Conservation (phyloP, 495 filamentous ascomycete genomes). For the Aspergillus affinis region DNA sequence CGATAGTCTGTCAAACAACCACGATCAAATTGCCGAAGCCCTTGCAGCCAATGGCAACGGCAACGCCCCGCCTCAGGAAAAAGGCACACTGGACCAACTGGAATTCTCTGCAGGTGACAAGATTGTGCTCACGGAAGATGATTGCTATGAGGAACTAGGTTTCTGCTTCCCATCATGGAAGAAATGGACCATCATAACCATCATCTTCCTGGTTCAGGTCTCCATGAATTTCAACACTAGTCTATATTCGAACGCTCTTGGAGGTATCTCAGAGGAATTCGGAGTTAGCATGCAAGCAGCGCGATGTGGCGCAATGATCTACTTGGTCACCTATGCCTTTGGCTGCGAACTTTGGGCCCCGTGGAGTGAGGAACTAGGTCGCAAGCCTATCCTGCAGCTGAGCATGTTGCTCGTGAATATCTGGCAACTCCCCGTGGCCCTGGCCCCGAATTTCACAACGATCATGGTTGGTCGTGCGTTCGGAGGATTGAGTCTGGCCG, state of each 20-base stretch:
- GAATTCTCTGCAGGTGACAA: conserved; percentile 32
- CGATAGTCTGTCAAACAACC: too few species aligned
- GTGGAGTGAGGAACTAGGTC: conserved; percentile 63
- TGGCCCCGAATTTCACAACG: conserved; percentile 53
- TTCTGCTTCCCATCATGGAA: conserved; percentile 51
- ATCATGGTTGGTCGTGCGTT: conserved; percentile 58
- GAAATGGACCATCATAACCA: conserved; percentile 61
- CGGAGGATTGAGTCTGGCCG: conserved; percentile 59
- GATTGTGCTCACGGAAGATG: conserved; percentile 52
- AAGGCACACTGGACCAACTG: conserved; percentile 22
- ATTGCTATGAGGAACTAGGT: conserved; percentile 59
- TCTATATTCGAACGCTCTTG: conserved; percentile 54
- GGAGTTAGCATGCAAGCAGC: conserved; percentile 49
- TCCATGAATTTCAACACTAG: conserved; percentile 62
- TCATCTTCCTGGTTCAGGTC: conserved; percentile 58
- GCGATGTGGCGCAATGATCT: conserved; percentile 55
- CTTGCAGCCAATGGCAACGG: too few species aligned
- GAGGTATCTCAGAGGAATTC: conserved; percentile 50
- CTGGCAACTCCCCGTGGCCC: conserved; percentile 55
- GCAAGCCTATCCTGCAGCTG: conserved; percentile 54
- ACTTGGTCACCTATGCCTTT: conserved; percentile 61
- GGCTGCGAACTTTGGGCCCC: conserved; percentile 68
- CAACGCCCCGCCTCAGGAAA: too few species aligned
- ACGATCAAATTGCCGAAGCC: too few species aligned
- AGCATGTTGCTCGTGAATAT: conserved; percentile 60